A percentile compares a stretch with the other conserved stretches of the same genome.
Conservation (phyloP, 306 rosid genomes). For the Potentilla sterilis region DNA sequence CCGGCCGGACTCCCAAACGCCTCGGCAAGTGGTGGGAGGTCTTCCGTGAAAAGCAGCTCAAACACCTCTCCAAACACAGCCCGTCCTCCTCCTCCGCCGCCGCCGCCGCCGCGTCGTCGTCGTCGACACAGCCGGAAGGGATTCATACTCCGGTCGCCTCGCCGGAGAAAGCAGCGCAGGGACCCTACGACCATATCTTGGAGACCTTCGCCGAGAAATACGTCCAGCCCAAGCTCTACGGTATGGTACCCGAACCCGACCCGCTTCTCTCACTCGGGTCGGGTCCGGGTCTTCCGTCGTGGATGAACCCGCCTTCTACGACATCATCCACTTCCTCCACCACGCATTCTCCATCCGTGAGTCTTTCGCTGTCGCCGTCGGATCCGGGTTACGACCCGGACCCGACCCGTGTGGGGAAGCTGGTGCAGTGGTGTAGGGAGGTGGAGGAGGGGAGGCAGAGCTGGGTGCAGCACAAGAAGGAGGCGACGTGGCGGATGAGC, state of each 20-base stretch:
- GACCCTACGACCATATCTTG: constrained; percentile 48
- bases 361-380: constrained; percentile 40
- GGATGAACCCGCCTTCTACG: constrained; percentile 33
- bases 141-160: constrained; percentile 14
- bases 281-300: constrained; percentile 28
- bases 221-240: constrained; percentile 34
- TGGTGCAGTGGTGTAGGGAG: constrained; percentile 32
- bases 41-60: constrained; percentile 49
- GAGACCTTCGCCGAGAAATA: constrained; percentile 55
- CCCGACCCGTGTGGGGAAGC: constrained; percentile 17
- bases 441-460: constrained; percentile 44
- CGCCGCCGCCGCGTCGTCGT: neutral
- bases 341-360: constrained; percentile 40
- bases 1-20: constrained; percentile 54
- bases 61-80: constrained; percentile 25
- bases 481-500: constrained; percentile 48
- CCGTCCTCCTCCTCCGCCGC: neutral
- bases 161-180: constrained; percentile 36
- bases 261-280: constrained; percentile 40
- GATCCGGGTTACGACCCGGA: constrained; percentile 35
- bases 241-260: constrained; percentile 28
- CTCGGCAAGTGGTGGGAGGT: constrained; percentile 65
- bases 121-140: constrained; percentile 11
- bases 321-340: constrained; percentile 31
- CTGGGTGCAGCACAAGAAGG: constrained; percentile 45